phyloP scores from a whole-genome alignment of 768 basidiomycete species.

The Leccinellum rugosiceps region DNA sequence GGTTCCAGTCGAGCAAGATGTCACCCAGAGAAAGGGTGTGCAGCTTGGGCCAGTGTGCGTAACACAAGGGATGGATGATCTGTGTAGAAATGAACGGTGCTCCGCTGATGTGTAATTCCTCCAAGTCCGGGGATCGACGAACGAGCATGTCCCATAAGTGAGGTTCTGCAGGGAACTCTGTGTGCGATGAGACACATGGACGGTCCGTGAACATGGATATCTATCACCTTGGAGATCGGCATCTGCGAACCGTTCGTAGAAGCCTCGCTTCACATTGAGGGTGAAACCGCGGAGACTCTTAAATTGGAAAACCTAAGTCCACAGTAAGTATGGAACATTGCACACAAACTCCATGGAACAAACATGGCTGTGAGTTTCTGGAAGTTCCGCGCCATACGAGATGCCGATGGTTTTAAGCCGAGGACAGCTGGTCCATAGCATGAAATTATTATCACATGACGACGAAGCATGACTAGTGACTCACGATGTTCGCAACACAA shows the following conservation, averaged over 20 bases:
- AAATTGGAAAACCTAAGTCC: constrained; percentile 63
- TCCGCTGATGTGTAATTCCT: constrained; percentile 52
- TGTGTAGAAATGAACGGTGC: constrained; percentile 38
- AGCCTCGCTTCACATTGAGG: constrained; percentile 55
- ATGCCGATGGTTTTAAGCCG: constrained; percentile 59
- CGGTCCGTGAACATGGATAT: not conserved
- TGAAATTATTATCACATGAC: not conserved
- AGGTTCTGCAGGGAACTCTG: constrained; percentile 25
- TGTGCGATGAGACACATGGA: constrained; percentile 1
- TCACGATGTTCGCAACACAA: constrained; percentile 65
- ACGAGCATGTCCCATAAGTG: constrained; percentile 71
- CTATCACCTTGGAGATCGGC: constrained; percentile 51
- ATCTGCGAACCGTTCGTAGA: constrained; percentile 58
- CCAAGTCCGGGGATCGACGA: constrained; percentile 58
- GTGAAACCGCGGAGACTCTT: constrained; percentile 59
- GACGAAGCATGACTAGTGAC: constrained; percentile 19
- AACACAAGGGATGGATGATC: constrained; percentile 48
- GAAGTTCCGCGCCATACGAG: constrained; percentile 59
- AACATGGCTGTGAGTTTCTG: constrained; percentile 59
- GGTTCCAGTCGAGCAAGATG: constrained; percentile 55
- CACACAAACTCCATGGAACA: constrained; percentile 23
- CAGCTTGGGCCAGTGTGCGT: constrained; percentile 66
- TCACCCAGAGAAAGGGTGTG: constrained; percentile 62
- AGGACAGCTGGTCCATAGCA: constrained; percentile 49
- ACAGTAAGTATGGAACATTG: not conserved